A percentile compares a stretch with the other conserved stretches of the same genome.
Conservation (phyloP, 305 asterid species). For the Solanum aculeatissimum region DNA sequence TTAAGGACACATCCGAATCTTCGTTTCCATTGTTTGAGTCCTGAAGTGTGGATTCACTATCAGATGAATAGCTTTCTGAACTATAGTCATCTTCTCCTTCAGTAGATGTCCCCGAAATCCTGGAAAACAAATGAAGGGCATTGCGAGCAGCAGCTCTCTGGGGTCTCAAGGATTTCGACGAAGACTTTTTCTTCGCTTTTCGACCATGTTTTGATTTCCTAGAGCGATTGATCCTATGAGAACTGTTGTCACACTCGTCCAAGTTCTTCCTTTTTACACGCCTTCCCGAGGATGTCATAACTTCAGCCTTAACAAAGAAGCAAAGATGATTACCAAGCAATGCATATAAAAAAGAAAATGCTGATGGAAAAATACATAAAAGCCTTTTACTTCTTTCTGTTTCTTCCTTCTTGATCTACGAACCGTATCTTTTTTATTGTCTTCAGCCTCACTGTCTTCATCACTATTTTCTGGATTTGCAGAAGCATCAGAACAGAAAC, state of each 20-base stretch:
- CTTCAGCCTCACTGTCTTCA: slow-evolving; percentile 51
- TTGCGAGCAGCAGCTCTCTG: slow-evolving; percentile 97
- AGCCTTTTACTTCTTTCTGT: slow-evolving; percentile 42
- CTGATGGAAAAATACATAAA: not conserved
- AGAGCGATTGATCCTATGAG: slow-evolving; percentile 19
- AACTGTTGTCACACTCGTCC: slow-evolving; percentile 59
- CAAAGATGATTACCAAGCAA: slow-evolving; percentile 1
- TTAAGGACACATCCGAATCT: slow-evolving; percentile 64
- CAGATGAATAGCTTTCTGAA: slow-evolving; percentile 52
- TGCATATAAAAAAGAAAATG: not conserved
- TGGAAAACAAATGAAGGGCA: slow-evolving; percentile 89
- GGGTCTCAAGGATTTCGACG: slow-evolving; percentile 62
- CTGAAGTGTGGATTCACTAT: slow-evolving; percentile 55
- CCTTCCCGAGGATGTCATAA: slow-evolving; percentile 92
- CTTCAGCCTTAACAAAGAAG: slow-evolving; percentile 40
- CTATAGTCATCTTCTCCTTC: slow-evolving; percentile 52
- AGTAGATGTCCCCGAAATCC: slow-evolving; percentile 71
- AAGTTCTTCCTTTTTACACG: slow-evolving; percentile 86
- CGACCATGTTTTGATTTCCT: slow-evolving; percentile 55
- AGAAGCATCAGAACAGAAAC: slow-evolving; percentile 42
- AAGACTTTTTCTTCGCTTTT: slow-evolving; percentile 49
- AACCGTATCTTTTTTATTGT: slow-evolving; percentile 37
- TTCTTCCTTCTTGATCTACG: slow-evolving; percentile 84
- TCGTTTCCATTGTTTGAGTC: slow-evolving; percentile 61
- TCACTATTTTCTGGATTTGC: slow-evolving; percentile 57